phyloP scores from a whole-genome alignment of 2,329 filamentous ascomycete genomes.

The Ustulina deusta region DNA sequence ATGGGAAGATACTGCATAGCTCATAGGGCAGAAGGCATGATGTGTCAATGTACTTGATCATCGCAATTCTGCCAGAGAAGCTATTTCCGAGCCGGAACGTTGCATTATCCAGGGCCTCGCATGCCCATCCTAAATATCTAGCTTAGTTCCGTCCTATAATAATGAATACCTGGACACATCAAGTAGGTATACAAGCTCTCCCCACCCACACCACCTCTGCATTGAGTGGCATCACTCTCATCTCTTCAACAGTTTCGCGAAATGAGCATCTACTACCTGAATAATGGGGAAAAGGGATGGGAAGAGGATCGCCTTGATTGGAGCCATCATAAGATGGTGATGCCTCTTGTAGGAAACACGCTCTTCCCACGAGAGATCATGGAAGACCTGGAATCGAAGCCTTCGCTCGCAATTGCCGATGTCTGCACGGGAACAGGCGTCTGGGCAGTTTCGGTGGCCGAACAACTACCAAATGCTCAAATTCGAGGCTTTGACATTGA shows the following conservation, averaged over 20 bases:
- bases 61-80: too few relatives aligned
- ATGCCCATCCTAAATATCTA: neutral
- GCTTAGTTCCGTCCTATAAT: too few relatives aligned
- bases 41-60: too few relatives aligned
- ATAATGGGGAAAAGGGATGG: slow-evolving; percentile 25
- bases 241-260: too few relatives aligned
- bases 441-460: slow-evolving; percentile 22
- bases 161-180: too few relatives aligned
- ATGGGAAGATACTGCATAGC: too few relatives aligned
- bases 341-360: slow-evolving; percentile 24
- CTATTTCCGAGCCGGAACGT: too few relatives aligned
- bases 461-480: slow-evolving; percentile 19
- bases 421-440: slow-evolving; percentile 19
- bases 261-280: slow-evolving; percentile 31
- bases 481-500: slow-evolving; percentile 33
- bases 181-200: neutral
- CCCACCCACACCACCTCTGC: too few relatives aligned
- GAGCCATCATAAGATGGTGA: slow-evolving; percentile 27
- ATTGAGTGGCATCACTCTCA: too few relatives aligned
- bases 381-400: slow-evolving; percentile 14
- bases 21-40: neutral
- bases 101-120: neutral
- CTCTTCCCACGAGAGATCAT: slow-evolving; percentile 19
- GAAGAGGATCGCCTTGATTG: slow-evolving; percentile 21
- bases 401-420: slow-evolving; percentile 20